Evolutionary conservation across 108 stramenopile genomes (phyloP).

Genomic region (Cyclotella kingstonii): DNA sequence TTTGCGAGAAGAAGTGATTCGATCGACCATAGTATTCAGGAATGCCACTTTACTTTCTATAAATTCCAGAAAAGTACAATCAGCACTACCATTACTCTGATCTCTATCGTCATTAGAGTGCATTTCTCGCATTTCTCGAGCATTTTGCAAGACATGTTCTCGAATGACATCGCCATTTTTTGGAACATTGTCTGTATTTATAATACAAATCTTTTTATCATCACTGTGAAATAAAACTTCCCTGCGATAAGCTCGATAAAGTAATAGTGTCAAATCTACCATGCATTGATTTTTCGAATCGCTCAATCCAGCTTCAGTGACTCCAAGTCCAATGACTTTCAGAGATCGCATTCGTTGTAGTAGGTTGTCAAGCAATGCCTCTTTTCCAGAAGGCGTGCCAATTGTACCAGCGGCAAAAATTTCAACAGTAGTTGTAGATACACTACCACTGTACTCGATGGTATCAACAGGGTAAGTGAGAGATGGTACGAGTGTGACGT

Average conservation of each 20-base stretch:
- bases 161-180: slow-evolving; percentile 75
- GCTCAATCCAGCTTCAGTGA: slow-evolving; percentile 87
- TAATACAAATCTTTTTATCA: slow-evolving; percentile 54
- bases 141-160: slow-evolving; percentile 55
- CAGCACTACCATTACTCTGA: neutral
- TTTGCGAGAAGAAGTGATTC: slow-evolving; percentile 77
- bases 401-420: slow-evolving; percentile 67
- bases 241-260: slow-evolving; percentile 20
- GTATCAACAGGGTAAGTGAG: slow-evolving; percentile 69
- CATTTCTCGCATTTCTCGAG: slow-evolving; percentile 6
- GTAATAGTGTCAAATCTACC: slow-evolving; percentile 65
- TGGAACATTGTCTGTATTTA: slow-evolving; percentile 90
- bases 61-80: slow-evolving; percentile 41
- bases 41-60: slow-evolving; percentile 60
- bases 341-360: slow-evolving; percentile 32
- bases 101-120: no score
- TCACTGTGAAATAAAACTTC: slow-evolving; percentile 5
- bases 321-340: slow-evolving; percentile 74
- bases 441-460: slow-evolving; percentile 50
- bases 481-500: neutral
- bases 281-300: slow-evolving; percentile 56
- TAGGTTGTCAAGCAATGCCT: slow-evolving; percentile 40
- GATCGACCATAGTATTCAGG: slow-evolving; percentile 90
- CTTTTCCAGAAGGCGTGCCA: slow-evolving; percentile 51
- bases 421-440: slow-evolving; percentile 43